Percentiles rank a stretch among this genome's conserved stretches.
Conservation (phyloP, 169 alveolate species). For the Babesia microti region DNA sequence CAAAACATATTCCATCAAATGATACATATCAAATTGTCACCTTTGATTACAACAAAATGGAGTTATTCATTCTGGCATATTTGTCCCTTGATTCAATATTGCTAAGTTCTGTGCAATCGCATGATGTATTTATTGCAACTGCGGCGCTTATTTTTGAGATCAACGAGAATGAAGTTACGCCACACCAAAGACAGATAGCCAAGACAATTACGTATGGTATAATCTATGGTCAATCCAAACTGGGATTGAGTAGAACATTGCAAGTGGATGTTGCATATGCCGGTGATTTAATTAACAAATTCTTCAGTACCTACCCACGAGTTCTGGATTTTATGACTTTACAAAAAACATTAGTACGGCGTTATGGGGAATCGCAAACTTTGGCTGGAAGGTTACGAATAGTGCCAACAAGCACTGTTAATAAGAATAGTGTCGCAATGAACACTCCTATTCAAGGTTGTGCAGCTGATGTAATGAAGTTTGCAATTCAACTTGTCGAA, state of each 20-base stretch:
- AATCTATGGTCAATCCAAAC: conserved; percentile 51
- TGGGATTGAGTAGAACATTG: conserved; percentile 44
- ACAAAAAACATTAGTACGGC: conserved; percentile 28
- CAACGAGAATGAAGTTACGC: conserved; percentile 35
- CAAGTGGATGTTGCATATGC: conserved; percentile 36
- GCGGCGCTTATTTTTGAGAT: conserved; percentile 36
- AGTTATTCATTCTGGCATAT: conserved; percentile 50
- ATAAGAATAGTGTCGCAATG: conserved; percentile 47
- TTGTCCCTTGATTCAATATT: conserved; percentile 35
- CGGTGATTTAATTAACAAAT: conserved; percentile 24
- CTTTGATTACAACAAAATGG: conserved; percentile 52
- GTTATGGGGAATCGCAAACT: conserved; percentile 36
- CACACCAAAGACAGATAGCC: conserved; percentile 43
- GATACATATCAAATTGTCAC: too few species aligned
- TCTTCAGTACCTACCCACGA: conserved; percentile 34
- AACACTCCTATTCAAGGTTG: conserved; percentile 59
- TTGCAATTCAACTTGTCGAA: conserved; percentile 19
- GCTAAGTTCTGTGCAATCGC: conserved; percentile 17
- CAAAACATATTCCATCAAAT: too few species aligned
- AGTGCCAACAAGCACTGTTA: conserved; percentile 13
- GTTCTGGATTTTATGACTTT: conserved; percentile 37
- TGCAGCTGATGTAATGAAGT: conserved; percentile 58
- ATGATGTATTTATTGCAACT: conserved; percentile 33
- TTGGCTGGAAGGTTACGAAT: conserved; percentile 46
- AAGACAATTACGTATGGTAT: conserved; percentile 56